Percentiles rank a stretch among this genome's conserved stretches.
Evolutionary conservation across 768 basidiomycete species (phyloP).

Genomic region (Rhizopogon vinicolor): DNA sequence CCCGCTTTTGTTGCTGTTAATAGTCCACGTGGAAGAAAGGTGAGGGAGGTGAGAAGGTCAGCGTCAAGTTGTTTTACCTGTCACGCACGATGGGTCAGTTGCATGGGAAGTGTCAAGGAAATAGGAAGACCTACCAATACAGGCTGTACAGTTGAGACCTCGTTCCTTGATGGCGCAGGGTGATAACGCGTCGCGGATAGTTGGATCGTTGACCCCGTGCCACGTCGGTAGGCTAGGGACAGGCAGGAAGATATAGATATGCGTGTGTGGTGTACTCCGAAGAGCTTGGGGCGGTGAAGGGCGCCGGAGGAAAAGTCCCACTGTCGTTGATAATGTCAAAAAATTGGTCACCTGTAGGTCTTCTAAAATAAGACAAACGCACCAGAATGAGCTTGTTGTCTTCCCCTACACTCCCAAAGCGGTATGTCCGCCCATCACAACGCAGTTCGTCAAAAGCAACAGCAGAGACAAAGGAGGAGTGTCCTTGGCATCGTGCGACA

Average conservation of each 20-base stretch:
- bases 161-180: conserved; percentile 85
- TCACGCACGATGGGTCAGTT: not conserved
- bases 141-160: conserved; percentile 87
- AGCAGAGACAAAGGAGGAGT: conserved; percentile 88
- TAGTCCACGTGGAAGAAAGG: conserved; percentile 74
- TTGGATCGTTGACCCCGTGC: conserved; percentile 48
- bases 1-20: conserved; percentile 78
- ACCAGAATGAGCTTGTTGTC: conserved; percentile 94
- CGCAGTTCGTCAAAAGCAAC: conserved; percentile 88
- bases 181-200: conserved; percentile 65
- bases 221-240: conserved; percentile 67
- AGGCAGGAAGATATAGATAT: conserved; percentile 75
- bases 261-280: conserved; percentile 66
- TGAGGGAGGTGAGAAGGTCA: conserved; percentile 70
- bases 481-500: conserved; percentile 94
- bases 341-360: too few species aligned
- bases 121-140: conserved; percentile 57
- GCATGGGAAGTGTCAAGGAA: not conserved
- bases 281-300: conserved; percentile 82
- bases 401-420: conserved; percentile 95
- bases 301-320: conserved; percentile 95
- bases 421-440: conserved; percentile 85
- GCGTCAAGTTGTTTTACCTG: conserved; percentile 80
- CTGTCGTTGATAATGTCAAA: conserved; percentile 32
- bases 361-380: conserved; percentile 16